Percentiles rank a stretch among this genome's conserved stretches.
These are phyloP conservation scores for Triadica sebifera DNA, from an alignment of 345 rosid genomes.

Conservation along the genomic window DNA sequence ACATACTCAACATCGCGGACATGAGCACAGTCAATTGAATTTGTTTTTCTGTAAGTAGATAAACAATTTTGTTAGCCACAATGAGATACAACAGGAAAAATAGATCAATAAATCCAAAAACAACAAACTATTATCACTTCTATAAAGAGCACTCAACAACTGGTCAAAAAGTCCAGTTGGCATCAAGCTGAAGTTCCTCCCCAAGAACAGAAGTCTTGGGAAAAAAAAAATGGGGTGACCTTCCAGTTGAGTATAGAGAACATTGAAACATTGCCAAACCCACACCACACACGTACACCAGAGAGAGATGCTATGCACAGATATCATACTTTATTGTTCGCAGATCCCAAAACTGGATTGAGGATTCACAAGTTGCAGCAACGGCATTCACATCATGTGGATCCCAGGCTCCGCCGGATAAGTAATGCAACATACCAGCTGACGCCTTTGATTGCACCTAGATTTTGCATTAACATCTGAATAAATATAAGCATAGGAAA, in stretches of 20 bases:
- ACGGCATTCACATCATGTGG: conserved; percentile 77
- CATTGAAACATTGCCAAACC: neutral
- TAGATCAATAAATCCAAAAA: neutral
- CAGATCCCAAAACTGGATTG: conserved; percentile 86
- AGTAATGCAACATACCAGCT: conserved; percentile 73
- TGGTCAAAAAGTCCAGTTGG: neutral
- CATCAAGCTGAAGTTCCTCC: neutral
- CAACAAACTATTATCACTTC: neutral
- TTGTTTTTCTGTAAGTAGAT: conserved; percentile 56
- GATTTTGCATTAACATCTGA: conserved; percentile 29
- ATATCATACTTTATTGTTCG: conserved; percentile 68
- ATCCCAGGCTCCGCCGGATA: conserved; percentile 93
- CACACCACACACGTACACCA: neutral
- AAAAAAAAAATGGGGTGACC: neutral
- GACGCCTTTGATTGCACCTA: conserved; percentile 81
- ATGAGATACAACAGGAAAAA: neutral
- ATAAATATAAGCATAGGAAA: conserved; percentile 27
- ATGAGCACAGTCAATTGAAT: conserved; percentile 61
- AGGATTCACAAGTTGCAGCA: conserved; percentile 81
- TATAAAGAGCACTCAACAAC: neutral
- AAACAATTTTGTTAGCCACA: conserved; percentile 12
- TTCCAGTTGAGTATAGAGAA: neutral
- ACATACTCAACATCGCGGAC: conserved; percentile 62
- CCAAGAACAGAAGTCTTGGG: neutral
- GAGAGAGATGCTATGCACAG: neutral